Evolutionary conservation across 495 filamentous ascomycete genomes (phyloP).

Genomic region (Penicillium daleae): DNA sequence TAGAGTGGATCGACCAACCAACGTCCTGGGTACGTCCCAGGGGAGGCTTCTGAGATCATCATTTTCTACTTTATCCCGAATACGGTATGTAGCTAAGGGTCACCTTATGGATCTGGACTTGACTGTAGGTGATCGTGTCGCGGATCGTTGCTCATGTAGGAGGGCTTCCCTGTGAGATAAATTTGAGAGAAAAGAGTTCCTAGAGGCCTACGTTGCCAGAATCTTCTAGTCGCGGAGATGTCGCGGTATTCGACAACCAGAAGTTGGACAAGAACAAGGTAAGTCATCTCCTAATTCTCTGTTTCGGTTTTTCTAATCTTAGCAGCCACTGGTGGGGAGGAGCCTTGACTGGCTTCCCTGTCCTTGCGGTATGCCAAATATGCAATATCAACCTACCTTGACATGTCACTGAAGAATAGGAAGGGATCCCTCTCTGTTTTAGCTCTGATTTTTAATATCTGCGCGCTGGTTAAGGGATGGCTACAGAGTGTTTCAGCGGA

Average conservation of each 20-base stretch:
- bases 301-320: background rate
- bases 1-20: no score
- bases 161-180: no score
- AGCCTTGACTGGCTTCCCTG: background rate
- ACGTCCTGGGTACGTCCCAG: no score
- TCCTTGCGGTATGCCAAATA: background rate
- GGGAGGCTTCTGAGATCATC: no score
- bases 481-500: constrained; percentile 57
- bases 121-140: no score
- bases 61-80: no score
- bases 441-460: constrained; percentile 76
- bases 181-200: no score
- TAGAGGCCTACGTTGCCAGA: background rate
- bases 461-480: constrained; percentile 72
- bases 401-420: background rate
- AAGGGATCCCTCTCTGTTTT: constrained; percentile 76
- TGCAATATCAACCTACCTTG: background rate
- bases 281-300: background rate
- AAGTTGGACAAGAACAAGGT: background rate
- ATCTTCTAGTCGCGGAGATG: background rate
- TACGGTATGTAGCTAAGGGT: no score
- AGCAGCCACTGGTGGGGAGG: background rate
- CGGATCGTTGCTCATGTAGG: no score
- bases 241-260: background rate
- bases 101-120: no score